A percentile compares a stretch with the other conserved stretches of the same genome.
Conservation (phyloP, 73 alveolate species). For the Paramecium octaurelia region DNA sequence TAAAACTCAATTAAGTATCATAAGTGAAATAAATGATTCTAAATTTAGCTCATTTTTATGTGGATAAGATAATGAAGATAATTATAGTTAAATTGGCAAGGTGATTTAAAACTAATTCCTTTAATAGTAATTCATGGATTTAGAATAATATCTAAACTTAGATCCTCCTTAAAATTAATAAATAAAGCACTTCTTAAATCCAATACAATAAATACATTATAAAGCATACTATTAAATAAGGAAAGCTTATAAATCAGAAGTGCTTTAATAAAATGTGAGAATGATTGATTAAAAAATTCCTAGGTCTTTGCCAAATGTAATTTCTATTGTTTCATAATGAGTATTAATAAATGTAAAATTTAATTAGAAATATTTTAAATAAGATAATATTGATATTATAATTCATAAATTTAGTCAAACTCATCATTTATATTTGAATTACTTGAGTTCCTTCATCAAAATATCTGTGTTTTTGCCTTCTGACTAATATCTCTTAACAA, state of each 20-base stretch:
- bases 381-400: not conserved
- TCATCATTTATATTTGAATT: slow-evolving; percentile 19
- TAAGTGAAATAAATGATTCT: not conserved
- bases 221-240: not conserved
- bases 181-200: not conserved
- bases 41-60: not conserved
- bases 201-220: not conserved
- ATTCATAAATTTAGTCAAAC: not conserved
- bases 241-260: not conserved
- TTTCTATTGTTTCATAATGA: not conserved
- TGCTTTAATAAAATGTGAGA: not conserved
- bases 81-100: not conserved
- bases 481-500: not conserved
- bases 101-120: too few relatives aligned
- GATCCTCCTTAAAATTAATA: not conserved
- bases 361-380: not conserved
- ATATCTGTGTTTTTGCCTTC: slow-evolving; percentile 33
- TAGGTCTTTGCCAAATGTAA: not conserved
- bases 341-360: too few relatives aligned
- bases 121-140: not conserved
- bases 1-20: not conserved
- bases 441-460: not conserved
- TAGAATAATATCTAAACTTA: not conserved
- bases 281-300: not conserved
- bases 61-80: not conserved